Base-by-base conservation (phyloP, 2,329 filamentous ascomycete species). In the Colletotrichum aenigma region DNA sequence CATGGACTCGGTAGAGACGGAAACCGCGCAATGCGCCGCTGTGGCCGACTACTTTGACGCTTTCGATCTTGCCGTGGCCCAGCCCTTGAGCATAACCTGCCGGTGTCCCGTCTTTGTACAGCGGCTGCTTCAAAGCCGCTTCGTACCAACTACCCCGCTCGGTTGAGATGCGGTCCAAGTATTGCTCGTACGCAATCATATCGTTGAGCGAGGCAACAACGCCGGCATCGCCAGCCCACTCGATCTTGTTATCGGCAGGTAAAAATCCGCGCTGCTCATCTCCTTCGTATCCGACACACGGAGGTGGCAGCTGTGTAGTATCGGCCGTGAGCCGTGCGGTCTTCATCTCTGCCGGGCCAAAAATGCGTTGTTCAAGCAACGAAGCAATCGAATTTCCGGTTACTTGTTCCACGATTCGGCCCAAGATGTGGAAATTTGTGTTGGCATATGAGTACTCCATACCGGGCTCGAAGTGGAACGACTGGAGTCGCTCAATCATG, bases 171-270 rank as follows among this genome's bases (percentile, higher is more conserved):
- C 72, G 76, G 67, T 87, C 81, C 16, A 88, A 77, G 76, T 83
- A 85, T 75, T 83, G 81, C 76, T 88, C 86, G 71, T 87, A 88
- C 1, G 84, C 84, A 66, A 87, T 82, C 86, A 88, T 87, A 76
- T 88, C 86, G n/a, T 80, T 78, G 4, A 88, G 82, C 7, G 85
- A 85, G 65, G 85, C 86, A 5, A 84, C 85, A 15, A 87, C 79
- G 9, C 86, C 86, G 7, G 86, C 86, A 79, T 88, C 86, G 4
- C 86, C 86, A 21, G 86, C 82, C 86, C 86, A 88, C 74, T 88
- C 85, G 64, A 88, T 87, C 1, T 81, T 80, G 69, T 88, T 88
- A 15, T 80, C 69, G 5, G 82, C 85, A 2, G 82, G 79, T 4
- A 81, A 76, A 66, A 82, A 87, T 0, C 86, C 86, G 10, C 75